Conservation (phyloP, 208 protist species). For the Trypanosoma melophagium region DNA sequence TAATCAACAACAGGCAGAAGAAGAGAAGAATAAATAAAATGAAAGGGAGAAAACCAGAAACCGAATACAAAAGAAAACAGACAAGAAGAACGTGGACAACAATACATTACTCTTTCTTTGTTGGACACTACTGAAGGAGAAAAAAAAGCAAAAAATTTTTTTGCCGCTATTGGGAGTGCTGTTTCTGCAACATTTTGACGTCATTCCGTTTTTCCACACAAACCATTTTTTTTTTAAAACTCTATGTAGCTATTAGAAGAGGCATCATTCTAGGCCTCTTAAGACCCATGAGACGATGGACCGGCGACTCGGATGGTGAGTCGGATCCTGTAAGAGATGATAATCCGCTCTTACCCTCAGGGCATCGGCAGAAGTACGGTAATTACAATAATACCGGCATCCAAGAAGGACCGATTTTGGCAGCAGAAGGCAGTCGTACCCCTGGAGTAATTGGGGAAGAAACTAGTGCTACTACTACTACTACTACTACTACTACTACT, state of each 20-base stretch:
- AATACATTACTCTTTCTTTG: too few species aligned
- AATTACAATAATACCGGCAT: too few species aligned
- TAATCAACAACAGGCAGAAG: neutral
- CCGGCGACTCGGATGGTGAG: constrained; percentile 24
- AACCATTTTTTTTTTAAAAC: constrained; percentile 14
- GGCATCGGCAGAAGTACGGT: too few species aligned
- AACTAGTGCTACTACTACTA: neutral
- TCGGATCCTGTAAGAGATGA: constrained; percentile 16
- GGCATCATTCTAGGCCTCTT: neutral
- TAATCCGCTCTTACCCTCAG: constrained; percentile 17
- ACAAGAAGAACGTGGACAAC: too few species aligned
- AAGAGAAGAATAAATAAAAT: neutral
- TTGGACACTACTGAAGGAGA: too few species aligned
- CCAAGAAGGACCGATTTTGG: neutral
- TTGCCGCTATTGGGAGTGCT: neutral
- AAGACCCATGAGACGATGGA: constrained; percentile 18
- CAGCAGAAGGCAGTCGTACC: neutral
- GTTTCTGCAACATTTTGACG: neutral
- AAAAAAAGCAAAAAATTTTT: neutral
- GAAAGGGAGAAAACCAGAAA: too few species aligned
- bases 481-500: neutral
- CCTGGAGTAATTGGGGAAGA: neutral
- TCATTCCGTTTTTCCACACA: too few species aligned
- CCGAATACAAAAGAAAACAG: too few species aligned
- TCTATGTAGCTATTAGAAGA: neutral